Conservation (phyloP, 225 moss, liverwort and hornwort species). For the Pseudoscleropodium purum region DNA sequence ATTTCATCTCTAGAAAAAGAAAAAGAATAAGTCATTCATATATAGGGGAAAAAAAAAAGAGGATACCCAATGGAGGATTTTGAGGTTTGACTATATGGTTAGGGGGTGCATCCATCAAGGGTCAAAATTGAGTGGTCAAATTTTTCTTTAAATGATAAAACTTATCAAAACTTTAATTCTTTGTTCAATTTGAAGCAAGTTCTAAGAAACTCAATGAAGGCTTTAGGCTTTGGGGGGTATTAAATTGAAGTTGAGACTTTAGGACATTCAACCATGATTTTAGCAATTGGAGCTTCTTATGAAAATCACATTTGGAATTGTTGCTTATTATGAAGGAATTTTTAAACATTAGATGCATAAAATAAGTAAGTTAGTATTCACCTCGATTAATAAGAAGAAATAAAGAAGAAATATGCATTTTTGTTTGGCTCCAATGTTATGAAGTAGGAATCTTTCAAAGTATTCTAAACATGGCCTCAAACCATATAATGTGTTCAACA, state of each 20-base stretch:
- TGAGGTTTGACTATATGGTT: not conserved
- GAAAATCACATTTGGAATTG: not conserved
- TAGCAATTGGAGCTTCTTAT: fast-evolving
- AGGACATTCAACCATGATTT: not conserved
- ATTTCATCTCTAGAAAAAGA: not conserved
- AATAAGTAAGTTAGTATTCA: not conserved
- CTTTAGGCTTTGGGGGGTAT: no score
- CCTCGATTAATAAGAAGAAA: fast-evolving
- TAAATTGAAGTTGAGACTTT: no score
- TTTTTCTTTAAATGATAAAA: not conserved
- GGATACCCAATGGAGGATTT: not conserved
- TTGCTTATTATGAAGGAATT: not conserved
- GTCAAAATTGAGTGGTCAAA: not conserved
- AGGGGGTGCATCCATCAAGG: not conserved
- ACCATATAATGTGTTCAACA: no score
- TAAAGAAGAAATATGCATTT: not conserved
- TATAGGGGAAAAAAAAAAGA: not conserved
- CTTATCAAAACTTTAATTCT: not conserved
- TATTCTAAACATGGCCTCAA: not conserved
- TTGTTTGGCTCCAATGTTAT: not conserved
- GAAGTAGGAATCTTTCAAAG: not conserved
- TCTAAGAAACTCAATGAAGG: not conserved
- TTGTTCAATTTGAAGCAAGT: not conserved
- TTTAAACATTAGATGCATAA: not conserved
- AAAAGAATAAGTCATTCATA: no score